Conservation (phyloP, 345 rosid species). For the Isatis tinctoria region DNA sequence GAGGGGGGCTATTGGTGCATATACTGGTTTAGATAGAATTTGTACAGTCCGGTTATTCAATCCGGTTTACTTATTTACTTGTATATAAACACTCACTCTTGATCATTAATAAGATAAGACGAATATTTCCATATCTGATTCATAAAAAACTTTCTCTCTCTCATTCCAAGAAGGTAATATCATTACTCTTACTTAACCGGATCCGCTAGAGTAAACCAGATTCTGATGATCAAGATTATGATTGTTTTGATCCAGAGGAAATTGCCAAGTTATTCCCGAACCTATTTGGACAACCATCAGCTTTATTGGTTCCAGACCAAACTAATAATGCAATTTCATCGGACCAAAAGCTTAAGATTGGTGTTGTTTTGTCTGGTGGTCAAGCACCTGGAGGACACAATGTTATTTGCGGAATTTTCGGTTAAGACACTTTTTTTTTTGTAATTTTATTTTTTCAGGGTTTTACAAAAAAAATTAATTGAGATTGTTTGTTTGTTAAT, state of each 20-base stretch:
- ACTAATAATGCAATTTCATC: slow-evolving; percentile 19
- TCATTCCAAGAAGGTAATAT: too few species aligned
- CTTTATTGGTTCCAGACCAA: slow-evolving; percentile 50
- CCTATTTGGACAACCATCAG: slow-evolving; percentile 82
- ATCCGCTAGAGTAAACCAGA: not conserved
- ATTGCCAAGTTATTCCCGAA: slow-evolving; percentile 79
- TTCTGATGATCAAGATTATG: not conserved
- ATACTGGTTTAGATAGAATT: too few species aligned
- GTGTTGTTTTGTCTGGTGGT: slow-evolving; percentile 95
- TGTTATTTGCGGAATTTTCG: slow-evolving; percentile 87
- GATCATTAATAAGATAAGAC: too few species aligned
- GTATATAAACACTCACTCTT: too few species aligned
- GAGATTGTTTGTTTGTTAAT: slow-evolving; percentile 2
- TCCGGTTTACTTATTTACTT: too few species aligned
- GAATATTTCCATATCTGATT: too few species aligned
- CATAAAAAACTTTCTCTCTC: too few species aligned
- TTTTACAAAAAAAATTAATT: not conserved
- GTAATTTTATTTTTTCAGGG: not conserved
- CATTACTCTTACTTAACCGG: not conserved
- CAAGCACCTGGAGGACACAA: slow-evolving; percentile 99
- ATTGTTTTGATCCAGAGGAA: slow-evolving; percentile 46
- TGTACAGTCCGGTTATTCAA: too few species aligned
- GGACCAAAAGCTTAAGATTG: slow-evolving; percentile 63
- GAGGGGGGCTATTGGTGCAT: too few species aligned
- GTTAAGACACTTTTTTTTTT: slow-evolving; percentile 32